Conservation (phyloP, 1,139 yeast species). For the Meyerozyma carpophila region DNA sequence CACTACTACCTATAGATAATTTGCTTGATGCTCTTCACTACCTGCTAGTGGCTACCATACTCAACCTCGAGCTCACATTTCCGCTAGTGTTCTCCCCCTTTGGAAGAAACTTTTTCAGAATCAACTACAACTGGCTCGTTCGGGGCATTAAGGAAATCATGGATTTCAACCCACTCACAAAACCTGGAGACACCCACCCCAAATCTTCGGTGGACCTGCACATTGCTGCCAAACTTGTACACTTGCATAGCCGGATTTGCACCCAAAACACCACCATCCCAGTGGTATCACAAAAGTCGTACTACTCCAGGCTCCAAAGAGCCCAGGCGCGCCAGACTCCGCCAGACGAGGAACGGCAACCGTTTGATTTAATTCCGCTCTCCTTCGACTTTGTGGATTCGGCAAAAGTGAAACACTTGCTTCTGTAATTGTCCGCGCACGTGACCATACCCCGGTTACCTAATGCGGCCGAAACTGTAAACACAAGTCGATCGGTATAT, state of each 20-base stretch:
- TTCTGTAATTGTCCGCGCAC: background rate
- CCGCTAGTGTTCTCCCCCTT: conserved; percentile 36
- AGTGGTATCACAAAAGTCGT: background rate
- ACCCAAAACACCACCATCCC: background rate
- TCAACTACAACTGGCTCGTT: conserved; percentile 18
- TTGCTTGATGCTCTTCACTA: conserved; percentile 23
- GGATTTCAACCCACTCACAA: background rate
- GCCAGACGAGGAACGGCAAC: background rate
- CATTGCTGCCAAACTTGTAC: background rate
- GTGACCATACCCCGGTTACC: background rate
- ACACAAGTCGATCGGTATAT: background rate
- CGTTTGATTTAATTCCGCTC: background rate
- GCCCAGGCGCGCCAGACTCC: background rate
- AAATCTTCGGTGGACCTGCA: background rate
- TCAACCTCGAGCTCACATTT: conserved; percentile 23
- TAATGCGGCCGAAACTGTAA: background rate
- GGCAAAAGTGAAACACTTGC: background rate
- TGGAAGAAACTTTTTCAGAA: conserved; percentile 24
- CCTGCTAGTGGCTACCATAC: conserved; percentile 21
- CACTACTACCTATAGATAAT: conserved; percentile 7
- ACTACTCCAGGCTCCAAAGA: background rate
- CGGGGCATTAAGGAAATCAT: background rate
- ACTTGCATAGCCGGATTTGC: background rate
- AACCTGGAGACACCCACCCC: background rate
- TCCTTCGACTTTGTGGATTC: background rate